A percentile compares a stretch with the other conserved stretches of the same genome.
phyloP scores from a whole-genome alignment of 176 grass and related monocot species.

The Bromus sterilis region DNA sequence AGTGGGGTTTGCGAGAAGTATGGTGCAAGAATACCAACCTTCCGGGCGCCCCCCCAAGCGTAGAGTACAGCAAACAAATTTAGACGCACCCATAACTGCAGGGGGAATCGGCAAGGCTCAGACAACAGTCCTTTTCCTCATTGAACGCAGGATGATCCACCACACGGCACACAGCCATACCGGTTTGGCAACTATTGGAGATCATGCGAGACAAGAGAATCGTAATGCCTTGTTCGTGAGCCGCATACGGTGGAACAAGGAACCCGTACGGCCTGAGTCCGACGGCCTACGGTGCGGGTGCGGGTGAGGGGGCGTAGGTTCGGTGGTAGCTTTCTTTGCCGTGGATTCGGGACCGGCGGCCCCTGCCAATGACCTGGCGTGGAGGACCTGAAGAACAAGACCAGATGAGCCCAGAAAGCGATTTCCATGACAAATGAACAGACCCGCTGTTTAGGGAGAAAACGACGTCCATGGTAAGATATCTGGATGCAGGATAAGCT shows the following conservation, averaged over 20 bases:
- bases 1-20: constrained; percentile 7
- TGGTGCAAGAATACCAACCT: constrained; percentile 19
- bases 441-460: constrained; percentile 26
- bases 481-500: constrained; percentile 7
- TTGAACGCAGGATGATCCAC: constrained; percentile 39
- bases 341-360: constrained; percentile 28
- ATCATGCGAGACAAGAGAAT: constrained; percentile 14
- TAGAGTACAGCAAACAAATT: constrained; percentile 20
- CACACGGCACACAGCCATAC: constrained; percentile 26
- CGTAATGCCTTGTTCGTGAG: constrained; percentile 20
- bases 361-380: constrained; percentile 1
- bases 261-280: constrained; percentile 9
- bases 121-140: constrained; percentile 41
- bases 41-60: neutral
- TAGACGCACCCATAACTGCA: constrained; percentile 22
- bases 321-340: constrained; percentile 36
- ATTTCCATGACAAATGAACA: constrained; percentile 28
- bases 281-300: constrained; percentile 5
- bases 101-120: constrained; percentile 16
- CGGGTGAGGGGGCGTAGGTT: neutral
- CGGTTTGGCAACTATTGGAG: neutral
- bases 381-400: constrained; percentile 16
- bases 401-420: constrained; percentile 21
- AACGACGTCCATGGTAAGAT: constrained; percentile 7
- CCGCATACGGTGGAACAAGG: constrained; percentile 30